These are phyloP conservation scores for Omphalotus guepiniiformis DNA, from an alignment of 768 basidiomycete genomes.

Conservation along the genomic window DNA sequence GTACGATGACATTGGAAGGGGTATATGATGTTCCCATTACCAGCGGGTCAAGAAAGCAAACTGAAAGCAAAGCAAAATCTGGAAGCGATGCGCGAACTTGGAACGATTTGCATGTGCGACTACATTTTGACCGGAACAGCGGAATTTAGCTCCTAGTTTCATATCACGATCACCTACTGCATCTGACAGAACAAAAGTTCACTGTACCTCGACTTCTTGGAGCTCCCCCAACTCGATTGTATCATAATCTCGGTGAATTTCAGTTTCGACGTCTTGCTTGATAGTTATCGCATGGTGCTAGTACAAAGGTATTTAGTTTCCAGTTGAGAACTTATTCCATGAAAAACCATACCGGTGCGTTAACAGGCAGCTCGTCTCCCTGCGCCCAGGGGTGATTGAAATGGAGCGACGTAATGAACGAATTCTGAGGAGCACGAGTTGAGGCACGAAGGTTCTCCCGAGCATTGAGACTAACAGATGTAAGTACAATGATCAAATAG, in stretches of 20 bases:
- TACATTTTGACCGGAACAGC: too few species aligned
- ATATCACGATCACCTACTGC: too few species aligned
- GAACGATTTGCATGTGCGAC: too few species aligned
- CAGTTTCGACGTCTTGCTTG: neutral
- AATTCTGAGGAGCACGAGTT: neutral
- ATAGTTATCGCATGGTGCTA: neutral
- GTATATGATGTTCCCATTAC: too few species aligned
- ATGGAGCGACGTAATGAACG: neutral
- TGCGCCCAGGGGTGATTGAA: neutral
- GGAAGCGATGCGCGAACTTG: too few species aligned
- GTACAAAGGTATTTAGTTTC: neutral
- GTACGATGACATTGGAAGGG: too few species aligned
- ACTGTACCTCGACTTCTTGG: too few species aligned
- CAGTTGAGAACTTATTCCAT: neutral
- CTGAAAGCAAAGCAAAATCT: too few species aligned
- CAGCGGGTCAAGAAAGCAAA: too few species aligned
- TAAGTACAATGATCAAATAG: neutral
- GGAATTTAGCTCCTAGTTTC: too few species aligned
- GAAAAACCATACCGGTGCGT: neutral
- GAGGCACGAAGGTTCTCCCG: neutral
- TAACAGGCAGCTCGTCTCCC: neutral
- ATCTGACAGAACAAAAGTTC: too few species aligned
- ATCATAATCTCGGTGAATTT: neutral
- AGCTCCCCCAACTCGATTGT: too few species aligned
- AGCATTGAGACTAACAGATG: slow-evolving; percentile 1